phyloP scores from a whole-genome alignment of 192 early-diverging fungal species.

The Pilaira anomala region DNA sequence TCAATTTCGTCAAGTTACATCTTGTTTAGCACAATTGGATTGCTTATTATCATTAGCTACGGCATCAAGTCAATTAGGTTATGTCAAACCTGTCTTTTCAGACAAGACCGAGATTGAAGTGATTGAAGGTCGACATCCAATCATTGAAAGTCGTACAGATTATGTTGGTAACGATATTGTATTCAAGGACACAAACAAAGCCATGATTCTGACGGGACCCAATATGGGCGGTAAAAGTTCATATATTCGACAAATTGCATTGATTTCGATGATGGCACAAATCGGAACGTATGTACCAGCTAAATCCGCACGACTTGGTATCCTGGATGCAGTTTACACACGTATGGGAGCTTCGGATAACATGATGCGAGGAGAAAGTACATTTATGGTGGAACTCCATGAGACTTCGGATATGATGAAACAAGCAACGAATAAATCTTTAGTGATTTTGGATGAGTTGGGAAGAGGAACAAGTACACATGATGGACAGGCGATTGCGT shows the following conservation, averaged over 20 bases:
- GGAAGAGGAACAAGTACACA: conserved; percentile 76
- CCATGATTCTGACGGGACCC: conserved; percentile 59
- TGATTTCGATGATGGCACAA: conserved; percentile 65
- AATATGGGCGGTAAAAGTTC: conserved; percentile 82
- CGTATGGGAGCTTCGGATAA: conserved; percentile 75
- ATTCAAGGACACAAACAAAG: conserved; percentile 28
- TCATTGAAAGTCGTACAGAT: conserved; percentile 53
- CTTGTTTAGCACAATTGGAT: conserved; percentile 57
- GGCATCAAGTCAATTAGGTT: conserved; percentile 53
- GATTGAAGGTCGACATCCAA: conserved; percentile 64
- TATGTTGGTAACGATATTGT: conserved; percentile 66
- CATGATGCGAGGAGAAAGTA: conserved; percentile 62
- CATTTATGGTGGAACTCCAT: conserved; percentile 77
- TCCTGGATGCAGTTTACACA: conserved; percentile 70
- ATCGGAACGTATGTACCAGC: conserved; percentile 75
- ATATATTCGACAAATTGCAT: conserved; percentile 62
- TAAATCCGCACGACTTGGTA: conserved; percentile 53
- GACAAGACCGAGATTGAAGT: conserved; percentile 49
- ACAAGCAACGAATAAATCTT: conserved; percentile 53
- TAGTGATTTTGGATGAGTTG: conserved; percentile 81
- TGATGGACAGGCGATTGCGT: conserved; percentile 72
- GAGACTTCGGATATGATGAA: conserved; percentile 72
- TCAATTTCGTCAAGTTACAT: conserved; percentile 53
- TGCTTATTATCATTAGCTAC: conserved; percentile 61
- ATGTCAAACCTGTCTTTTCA: conserved; percentile 57